A percentile compares a stretch with the other conserved stretches of the same genome.
phyloP scores from a whole-genome alignment of 768 basidiomycete genomes.

The Amanita thiersii region DNA sequence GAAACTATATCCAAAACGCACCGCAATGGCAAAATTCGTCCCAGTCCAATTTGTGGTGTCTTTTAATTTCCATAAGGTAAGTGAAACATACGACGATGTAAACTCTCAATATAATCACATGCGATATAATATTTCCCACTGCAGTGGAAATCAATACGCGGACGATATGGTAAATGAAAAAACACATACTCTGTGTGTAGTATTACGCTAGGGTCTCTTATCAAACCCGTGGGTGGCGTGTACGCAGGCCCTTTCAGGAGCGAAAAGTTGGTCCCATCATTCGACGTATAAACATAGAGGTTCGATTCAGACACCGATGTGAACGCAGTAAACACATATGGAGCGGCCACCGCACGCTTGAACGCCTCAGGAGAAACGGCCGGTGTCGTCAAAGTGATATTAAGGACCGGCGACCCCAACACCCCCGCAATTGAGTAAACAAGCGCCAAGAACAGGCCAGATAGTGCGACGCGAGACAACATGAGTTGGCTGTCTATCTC shows the following conservation, averaged over 20 bases:
- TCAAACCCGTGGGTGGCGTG: conserved; percentile 25
- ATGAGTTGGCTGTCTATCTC: too few species aligned
- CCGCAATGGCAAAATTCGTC: conserved; percentile 26
- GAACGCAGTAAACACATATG: conserved; percentile 27
- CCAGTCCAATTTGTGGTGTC: conserved; percentile 28
- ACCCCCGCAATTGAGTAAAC: too few species aligned
- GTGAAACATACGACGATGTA: background rate
- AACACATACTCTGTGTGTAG: conserved; percentile 23
- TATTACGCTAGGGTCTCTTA: conserved; percentile 26
- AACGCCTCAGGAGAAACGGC: conserved; percentile 19
- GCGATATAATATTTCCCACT: conserved; percentile 28
- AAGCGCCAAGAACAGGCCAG: too few species aligned
- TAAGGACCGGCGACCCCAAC: too few species aligned
- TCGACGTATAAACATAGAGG: conserved; percentile 25
- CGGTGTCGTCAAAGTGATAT: conserved; percentile 17
- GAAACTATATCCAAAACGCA: conserved; percentile 10
- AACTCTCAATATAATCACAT: conserved; percentile 13
- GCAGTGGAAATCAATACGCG: background rate
- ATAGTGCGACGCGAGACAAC: too few species aligned
- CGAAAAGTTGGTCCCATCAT: conserved; percentile 22
- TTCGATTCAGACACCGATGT: conserved; percentile 26
- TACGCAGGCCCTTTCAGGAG: conserved; percentile 25
- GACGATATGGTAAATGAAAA: background rate
- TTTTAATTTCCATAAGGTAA: conserved; percentile 4
- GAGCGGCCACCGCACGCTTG: conserved; percentile 22